Evolutionary conservation across 306 rosid genomes (phyloP).

Genomic region (Phaseolus lunatus): DNA sequence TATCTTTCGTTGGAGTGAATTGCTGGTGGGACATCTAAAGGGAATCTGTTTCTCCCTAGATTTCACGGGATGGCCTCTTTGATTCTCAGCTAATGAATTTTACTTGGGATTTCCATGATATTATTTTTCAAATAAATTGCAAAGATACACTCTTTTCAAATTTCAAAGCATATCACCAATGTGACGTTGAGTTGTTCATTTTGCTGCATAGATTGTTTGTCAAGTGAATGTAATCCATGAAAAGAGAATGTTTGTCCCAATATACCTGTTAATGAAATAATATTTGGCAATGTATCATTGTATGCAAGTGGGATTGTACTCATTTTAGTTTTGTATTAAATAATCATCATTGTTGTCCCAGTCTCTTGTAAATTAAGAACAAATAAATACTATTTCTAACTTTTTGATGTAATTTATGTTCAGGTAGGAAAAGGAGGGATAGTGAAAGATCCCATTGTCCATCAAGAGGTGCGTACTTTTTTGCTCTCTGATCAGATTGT

Average conservation of each 20-base stretch:
- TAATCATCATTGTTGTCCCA: conserved; percentile 31
- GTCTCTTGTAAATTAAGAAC: conserved; percentile 31
- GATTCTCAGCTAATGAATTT: background rate
- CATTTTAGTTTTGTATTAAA: conserved; percentile 2
- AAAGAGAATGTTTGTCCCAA: background rate
- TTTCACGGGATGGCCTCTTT: background rate
- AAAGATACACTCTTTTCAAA: background rate
- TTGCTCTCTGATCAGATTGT: conserved; percentile 11
- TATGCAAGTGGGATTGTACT: background rate
- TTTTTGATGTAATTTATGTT: conserved; percentile 28
- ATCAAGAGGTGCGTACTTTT: conserved; percentile 58
- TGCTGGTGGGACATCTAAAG: background rate
- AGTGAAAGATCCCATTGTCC: conserved; percentile 61
- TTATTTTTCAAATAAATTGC: background rate
- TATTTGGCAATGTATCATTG: background rate
- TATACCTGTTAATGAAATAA: background rate
- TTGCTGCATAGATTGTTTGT: background rate
- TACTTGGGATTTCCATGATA: background rate
- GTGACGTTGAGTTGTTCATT: background rate
- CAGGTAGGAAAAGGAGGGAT: conserved; percentile 69
- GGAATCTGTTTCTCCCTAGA: conserved; percentile 5
- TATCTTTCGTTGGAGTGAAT: conserved; percentile 5
- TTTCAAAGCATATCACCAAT: background rate
- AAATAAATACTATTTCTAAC: conserved; percentile 14
- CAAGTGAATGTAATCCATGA: background rate